A percentile compares a stretch with the other conserved stretches of the same genome.
Conservation (phyloP, 129 eudicot species). For the Deinandra increscens region DNA sequence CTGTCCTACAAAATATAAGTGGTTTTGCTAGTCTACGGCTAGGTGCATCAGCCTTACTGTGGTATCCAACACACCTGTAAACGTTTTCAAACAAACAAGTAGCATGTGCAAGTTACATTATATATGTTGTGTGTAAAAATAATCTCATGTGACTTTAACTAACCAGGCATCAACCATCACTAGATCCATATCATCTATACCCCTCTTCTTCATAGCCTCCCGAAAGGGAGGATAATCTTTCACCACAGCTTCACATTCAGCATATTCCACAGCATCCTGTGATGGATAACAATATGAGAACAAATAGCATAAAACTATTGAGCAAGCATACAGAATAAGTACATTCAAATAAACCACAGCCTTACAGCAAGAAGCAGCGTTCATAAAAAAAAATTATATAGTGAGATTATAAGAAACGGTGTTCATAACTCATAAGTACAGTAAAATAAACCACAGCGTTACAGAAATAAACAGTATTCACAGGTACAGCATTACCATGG, state of each 20-base stretch:
- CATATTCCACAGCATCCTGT: constrained; percentile 92
- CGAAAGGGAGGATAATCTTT: constrained; percentile 84
- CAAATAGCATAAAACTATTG: not conserved
- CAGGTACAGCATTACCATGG: constrained; percentile 56
- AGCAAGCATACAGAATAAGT: not conserved
- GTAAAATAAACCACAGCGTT: no score
- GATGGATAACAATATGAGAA: constrained; percentile 22
- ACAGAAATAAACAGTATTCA: no score
- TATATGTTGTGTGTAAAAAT: not conserved
- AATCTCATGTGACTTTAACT: constrained; percentile 28
- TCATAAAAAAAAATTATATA: not conserved
- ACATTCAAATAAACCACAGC: not conserved
- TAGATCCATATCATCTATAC: constrained; percentile 91
- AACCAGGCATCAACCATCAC: constrained; percentile 98
- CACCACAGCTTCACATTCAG: constrained; percentile 93
- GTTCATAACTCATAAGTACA: no score
- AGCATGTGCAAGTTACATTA: constrained; percentile 10
- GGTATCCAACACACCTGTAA: constrained; percentile 89
- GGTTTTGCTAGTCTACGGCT: constrained; percentile 82
- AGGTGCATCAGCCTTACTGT: constrained; percentile 87
- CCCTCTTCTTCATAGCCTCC: constrained; percentile 96
- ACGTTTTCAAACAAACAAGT: not conserved
- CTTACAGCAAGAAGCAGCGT: constrained; percentile 2
- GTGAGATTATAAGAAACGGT: no score
- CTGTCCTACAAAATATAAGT: constrained; percentile 91